These are phyloP conservation scores for Cercospora sesami DNA, from an alignment of 2,329 filamentous ascomycete genomes.

Conservation along the genomic window DNA sequence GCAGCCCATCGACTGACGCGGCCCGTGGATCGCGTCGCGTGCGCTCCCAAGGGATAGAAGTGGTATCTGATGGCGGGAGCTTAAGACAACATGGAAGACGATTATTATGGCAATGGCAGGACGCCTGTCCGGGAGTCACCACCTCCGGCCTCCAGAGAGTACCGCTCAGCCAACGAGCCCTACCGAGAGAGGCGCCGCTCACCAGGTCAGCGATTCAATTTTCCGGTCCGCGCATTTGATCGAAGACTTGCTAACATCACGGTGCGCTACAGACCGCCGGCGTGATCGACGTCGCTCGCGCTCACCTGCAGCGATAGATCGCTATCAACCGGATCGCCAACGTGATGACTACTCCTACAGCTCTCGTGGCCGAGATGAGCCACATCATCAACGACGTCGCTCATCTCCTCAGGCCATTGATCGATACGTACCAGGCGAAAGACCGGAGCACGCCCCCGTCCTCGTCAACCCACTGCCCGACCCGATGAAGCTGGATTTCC, in stretches of 20 bases:
- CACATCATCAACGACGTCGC: conserved; percentile 59
- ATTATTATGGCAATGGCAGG: conserved; percentile 23
- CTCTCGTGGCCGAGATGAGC: conserved; percentile 60
- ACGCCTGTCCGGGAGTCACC: conserved; percentile 19
- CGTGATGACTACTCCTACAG: conserved; percentile 65
- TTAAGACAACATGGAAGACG: conserved; percentile 24
- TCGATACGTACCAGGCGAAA: conserved; percentile 71
- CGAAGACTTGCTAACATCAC: conserved; percentile 12
- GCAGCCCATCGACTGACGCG: background rate
- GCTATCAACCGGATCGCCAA: conserved; percentile 70
- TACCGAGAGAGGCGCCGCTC: conserved; percentile 35
- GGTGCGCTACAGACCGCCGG: conserved; percentile 34
- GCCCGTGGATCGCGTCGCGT: background rate
- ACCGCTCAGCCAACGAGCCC: conserved; percentile 29
- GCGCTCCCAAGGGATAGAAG: background rate
- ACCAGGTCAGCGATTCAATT: conserved; percentile 27
- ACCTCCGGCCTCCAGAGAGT: conserved; percentile 26
- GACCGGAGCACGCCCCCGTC: conserved; percentile 55
- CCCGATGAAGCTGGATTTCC: conserved; percentile 70
- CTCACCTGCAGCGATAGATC: conserved; percentile 69
- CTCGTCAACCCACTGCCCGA: conserved; percentile 69
- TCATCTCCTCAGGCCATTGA: conserved; percentile 70
- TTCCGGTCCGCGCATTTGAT: background rate
- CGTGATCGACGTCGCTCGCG: conserved; percentile 67
- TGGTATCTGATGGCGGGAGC: conserved; percentile 3